These are phyloP conservation scores for Catunica adiposa DNA, from an alignment of 2,329 filamentous ascomycete species.

Conservation along the genomic window DNA sequence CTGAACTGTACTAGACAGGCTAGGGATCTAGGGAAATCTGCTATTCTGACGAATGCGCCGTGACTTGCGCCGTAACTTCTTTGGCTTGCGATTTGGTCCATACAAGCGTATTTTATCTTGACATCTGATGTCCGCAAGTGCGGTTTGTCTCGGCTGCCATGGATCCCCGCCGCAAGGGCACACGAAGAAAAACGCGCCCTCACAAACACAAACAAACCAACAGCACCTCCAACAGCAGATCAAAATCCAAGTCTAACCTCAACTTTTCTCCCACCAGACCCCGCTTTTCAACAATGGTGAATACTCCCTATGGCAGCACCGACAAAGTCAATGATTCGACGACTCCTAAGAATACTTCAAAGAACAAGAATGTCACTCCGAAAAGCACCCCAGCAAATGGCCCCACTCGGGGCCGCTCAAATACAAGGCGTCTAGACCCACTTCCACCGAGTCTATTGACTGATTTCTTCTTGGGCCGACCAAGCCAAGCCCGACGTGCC, in stretches of 20 bases:
- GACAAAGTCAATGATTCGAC: conserved; percentile 12
- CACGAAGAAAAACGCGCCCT: neutral
- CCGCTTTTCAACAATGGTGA: conserved; percentile 9
- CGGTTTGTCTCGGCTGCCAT: neutral
- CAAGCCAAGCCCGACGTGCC: conserved; percentile 36
- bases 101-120: neutral
- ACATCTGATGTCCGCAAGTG: neutral
- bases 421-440: conserved; percentile 25
- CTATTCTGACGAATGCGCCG: neutral
- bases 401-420: conserved; percentile 21
- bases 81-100: neutral
- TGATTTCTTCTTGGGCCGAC: conserved; percentile 42
- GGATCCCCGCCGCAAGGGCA: neutral
- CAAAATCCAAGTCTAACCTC: conserved; percentile 3
- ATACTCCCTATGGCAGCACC: conserved; percentile 10
- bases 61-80: neutral
- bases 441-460: conserved; percentile 33
- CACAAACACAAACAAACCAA: neutral
- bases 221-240: neutral
- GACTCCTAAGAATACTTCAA: conserved; percentile 7
- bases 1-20: neutral
- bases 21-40: neutral
- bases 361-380: conserved; percentile 19
- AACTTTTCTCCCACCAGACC: conserved; percentile 3
- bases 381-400: conserved; percentile 27